These are phyloP conservation scores for Saturnispora serradocipensis DNA, from an alignment of 805 yeast species.

Conservation along the genomic window DNA sequence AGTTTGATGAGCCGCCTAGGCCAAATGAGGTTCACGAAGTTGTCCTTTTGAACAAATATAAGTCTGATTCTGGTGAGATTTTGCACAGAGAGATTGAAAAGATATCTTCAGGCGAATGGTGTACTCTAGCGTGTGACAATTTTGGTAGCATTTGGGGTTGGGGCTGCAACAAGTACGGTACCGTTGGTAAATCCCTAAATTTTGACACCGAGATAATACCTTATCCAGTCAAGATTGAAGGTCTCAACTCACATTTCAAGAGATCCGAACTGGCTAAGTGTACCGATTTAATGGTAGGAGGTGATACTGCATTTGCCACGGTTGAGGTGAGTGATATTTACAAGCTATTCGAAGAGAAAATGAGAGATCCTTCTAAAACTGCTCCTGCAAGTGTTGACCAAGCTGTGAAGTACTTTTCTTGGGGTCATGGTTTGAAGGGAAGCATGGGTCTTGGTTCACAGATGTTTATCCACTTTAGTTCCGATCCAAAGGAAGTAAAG, in stretches of 20 bases:
- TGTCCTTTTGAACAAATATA: conserved; percentile 43
- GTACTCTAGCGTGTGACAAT: conserved; percentile 60
- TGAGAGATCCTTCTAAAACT: conserved; percentile 14
- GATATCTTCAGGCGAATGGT: conserved; percentile 67
- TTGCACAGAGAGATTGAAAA: conserved; percentile 39
- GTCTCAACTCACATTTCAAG: conserved; percentile 31
- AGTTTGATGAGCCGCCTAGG: conserved; percentile 46
- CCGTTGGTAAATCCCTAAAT: conserved; percentile 62
- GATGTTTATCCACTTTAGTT: conserved; percentile 57
- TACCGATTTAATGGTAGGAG: conserved; percentile 56
- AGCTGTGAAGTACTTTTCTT: conserved; percentile 36
- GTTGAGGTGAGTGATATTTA: conserved; percentile 30
- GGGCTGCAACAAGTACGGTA: conserved; percentile 83
- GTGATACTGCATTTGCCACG: conserved; percentile 50
- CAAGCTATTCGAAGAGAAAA: conserved; percentile 26
- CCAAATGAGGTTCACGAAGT: conserved; percentile 45
- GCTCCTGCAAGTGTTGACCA: conserved; percentile 11
- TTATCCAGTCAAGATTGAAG: conserved; percentile 50
- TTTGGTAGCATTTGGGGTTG: conserved; percentile 72
- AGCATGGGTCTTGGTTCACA: conserved; percentile 69
- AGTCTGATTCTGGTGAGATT: conserved; percentile 16
- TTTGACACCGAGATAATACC: conserved; percentile 61
- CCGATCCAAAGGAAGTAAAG: conserved; percentile 53
- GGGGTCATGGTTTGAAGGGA: conserved; percentile 83
- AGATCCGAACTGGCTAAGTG: conserved; percentile 39